Base-by-base conservation (phyloP, 2,329 filamentous ascomycete genomes). In the Orbilia oligospora region DNA sequence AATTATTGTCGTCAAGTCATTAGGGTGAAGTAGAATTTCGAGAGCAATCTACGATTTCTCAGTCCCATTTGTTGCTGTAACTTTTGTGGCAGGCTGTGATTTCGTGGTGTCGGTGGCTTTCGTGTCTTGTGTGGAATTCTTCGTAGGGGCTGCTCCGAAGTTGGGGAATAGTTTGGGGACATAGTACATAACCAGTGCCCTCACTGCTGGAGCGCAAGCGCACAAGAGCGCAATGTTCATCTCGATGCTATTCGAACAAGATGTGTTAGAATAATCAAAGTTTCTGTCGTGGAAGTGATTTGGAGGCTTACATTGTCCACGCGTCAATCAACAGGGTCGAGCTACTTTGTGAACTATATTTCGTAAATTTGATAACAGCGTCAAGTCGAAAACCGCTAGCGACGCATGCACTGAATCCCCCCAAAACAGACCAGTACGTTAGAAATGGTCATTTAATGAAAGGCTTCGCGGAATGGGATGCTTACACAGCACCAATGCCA, bases 141-240 rank as follows among this genome's bases (percentile, higher is more conserved):
- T 61, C 0, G 56, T 27, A 22, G 16, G 16, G 24, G 53, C 18
- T 12, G 30, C 6, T 0, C 10, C 33, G 12, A 61, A 24, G 4
- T 41, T 41, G 1, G 18, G 18, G 1, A 44, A 18, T 8, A 76
- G 12, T 46, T 76, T 76, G 14, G 72, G 72, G n/a, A 56, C 53
- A 20, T 70, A 70, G 49, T 65, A 65, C 20, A 76, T 71, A 10
- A 70, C 51, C 33, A 76, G 41, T 1, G 72, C 72, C 48, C 72
- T 41, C 5, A 76, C 56, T 0, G 72, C 55, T n/a, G 72, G 72
- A 30, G 72, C 66, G 14, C 38, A 70, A 20, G 72, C 72, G 30
- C 72, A 76, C 0, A 76, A 63, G 0, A 76, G 30, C 0, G 72
- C 72, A 16, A 76, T 61, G 12, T 76, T 76, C 33, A 76, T 61